These are phyloP conservation scores for Lasiodiplodia hormozganensis DNA, from an alignment of 2,329 filamentous ascomycete genomes.

Conservation along the genomic window DNA sequence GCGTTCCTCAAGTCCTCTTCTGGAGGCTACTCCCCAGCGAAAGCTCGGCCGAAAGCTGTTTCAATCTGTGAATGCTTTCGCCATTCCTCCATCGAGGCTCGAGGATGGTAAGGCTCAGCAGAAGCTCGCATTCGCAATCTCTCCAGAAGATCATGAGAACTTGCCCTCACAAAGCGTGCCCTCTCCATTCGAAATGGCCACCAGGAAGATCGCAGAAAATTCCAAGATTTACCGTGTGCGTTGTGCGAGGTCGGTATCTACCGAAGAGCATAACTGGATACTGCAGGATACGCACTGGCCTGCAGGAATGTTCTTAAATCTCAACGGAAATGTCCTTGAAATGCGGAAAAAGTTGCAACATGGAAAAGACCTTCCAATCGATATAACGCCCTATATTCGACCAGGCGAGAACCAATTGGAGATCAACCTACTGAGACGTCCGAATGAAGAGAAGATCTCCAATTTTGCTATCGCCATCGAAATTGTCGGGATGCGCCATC, in stretches of 20 bases:
- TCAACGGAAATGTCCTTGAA: constrained; percentile 65
- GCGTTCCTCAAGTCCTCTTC: constrained; percentile 61
- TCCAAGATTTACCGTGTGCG: constrained; percentile 72
- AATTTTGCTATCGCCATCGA: constrained; percentile 75
- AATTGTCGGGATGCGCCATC: constrained; percentile 62
- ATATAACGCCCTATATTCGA: constrained; percentile 69
- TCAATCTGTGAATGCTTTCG: constrained; percentile 63
- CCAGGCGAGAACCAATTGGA: constrained; percentile 68
- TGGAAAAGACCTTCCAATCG: constrained; percentile 76
- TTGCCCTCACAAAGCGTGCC: constrained; percentile 40
- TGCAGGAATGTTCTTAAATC: constrained; percentile 68
- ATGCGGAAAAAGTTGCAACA: constrained; percentile 74
- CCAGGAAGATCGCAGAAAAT: not conserved
- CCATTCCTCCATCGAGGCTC: constrained; percentile 54
- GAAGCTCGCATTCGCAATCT: constrained; percentile 12
- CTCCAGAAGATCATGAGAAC: constrained; percentile 43
- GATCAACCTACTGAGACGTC: constrained; percentile 47
- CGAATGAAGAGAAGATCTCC: constrained; percentile 44
- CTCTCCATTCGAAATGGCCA: not conserved
- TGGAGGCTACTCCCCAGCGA: constrained; percentile 38
- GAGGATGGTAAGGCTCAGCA: constrained; percentile 29
- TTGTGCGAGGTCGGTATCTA: constrained; percentile 58
- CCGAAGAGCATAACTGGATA: constrained; percentile 65
- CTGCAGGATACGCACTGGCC: constrained; percentile 72
- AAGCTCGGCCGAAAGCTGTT: constrained; percentile 51